Evolutionary conservation across 2,329 filamentous ascomycete species (phyloP).

Genomic region (Monilinia polystroma): DNA sequence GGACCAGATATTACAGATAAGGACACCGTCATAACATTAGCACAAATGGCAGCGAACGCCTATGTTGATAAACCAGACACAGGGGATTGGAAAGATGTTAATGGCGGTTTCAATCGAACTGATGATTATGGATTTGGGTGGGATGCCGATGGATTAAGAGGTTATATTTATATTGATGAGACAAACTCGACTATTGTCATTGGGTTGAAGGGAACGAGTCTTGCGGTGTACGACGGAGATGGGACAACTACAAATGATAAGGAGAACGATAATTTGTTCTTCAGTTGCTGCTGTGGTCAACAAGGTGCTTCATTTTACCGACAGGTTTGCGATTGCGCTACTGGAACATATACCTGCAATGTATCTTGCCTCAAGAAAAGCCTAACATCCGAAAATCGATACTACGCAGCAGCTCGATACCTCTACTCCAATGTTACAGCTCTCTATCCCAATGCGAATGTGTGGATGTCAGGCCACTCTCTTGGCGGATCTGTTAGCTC

Average conservation of each 20-base stretch:
- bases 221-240: constrained; percentile 92
- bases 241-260: constrained; percentile 98
- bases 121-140: constrained; percentile 87
- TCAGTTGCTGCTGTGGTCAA: constrained; percentile 95
- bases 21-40: constrained; percentile 77
- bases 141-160: constrained; percentile 83
- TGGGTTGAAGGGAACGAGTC: constrained; percentile 85
- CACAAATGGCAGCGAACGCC: constrained; percentile 84
- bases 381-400: constrained; percentile 78
- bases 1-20: constrained; percentile 85
- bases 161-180: constrained; percentile 88
- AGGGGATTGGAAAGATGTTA: constrained; percentile 81
- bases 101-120: constrained; percentile 77
- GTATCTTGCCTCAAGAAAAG: constrained; percentile 80
- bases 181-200: constrained; percentile 85
- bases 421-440: constrained; percentile 91
- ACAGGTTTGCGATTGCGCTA: constrained; percentile 90
- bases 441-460: constrained; percentile 76
- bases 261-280: constrained; percentile 95
- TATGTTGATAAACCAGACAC: constrained; percentile 73
- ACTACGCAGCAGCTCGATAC: constrained; percentile 85
- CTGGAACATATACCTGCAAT: constrained; percentile 85
- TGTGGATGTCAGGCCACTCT: constrained; percentile 92
- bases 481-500: constrained; percentile 86
- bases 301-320: constrained; percentile 88